A percentile compares a stretch with the other conserved stretches of the same genome.
Evolutionary conservation across 2,329 filamentous ascomycete genomes (phyloP).

Genomic region (Rhynchosporium agropyri): DNA sequence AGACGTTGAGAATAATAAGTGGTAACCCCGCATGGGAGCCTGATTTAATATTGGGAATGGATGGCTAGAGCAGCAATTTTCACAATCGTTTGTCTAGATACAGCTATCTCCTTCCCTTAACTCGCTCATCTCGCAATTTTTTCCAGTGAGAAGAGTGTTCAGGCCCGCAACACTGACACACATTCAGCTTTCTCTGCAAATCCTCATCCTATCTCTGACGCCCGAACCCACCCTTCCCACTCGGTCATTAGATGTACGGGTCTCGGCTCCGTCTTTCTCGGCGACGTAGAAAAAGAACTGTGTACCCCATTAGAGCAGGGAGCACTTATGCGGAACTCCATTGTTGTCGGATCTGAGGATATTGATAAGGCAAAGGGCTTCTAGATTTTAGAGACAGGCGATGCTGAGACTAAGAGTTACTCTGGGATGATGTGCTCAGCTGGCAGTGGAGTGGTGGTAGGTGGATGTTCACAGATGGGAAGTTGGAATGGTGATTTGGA

Average conservation of each 20-base stretch:
- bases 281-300: conserved; percentile 76
- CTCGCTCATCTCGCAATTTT: conserved; percentile 80
- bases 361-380: conserved; percentile 17
- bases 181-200: conserved; percentile 60
- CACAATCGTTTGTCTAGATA: conserved; percentile 89
- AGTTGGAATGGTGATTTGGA: too few species aligned
- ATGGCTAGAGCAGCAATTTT: conserved; percentile 49
- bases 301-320: conserved; percentile 81
- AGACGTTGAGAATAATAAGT: neutral
- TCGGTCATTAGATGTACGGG: conserved; percentile 86
- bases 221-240: conserved; percentile 56
- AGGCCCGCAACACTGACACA: conserved; percentile 67
- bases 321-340: conserved; percentile 66
- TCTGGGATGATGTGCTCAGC: too few species aligned
- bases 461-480: too few species aligned
- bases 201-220: conserved; percentile 57
- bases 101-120: conserved; percentile 83
- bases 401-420: conserved; percentile 50
- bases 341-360: conserved; percentile 46
- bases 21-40: neutral
- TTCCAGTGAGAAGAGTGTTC: conserved; percentile 70
- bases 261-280: conserved; percentile 71
- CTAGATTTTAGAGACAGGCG: conserved; percentile 55
- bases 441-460: too few species aligned
- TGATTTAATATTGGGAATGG: too few species aligned